Evolutionary conservation across 257 asterid genomes (phyloP).

Genomic region (Cruciata laevipes): DNA sequence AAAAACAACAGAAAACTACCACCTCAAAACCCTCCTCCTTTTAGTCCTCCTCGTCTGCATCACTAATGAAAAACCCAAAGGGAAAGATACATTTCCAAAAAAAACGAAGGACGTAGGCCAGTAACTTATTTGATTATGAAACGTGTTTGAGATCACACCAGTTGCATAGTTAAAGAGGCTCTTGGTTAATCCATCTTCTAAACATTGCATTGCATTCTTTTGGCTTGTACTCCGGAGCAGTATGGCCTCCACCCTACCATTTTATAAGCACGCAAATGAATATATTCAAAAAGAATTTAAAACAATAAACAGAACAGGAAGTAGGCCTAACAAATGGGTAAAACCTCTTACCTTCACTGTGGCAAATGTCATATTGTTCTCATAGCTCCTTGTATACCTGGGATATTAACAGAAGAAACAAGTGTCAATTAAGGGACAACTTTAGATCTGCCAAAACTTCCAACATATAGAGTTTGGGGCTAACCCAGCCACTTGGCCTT

Average conservation of each 20-base stretch:
- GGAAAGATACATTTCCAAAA: background rate
- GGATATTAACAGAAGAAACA: background rate
- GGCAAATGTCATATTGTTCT: constrained; percentile 22
- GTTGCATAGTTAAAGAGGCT: constrained; percentile 9
- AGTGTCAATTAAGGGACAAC: background rate
- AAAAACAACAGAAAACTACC: background rate
- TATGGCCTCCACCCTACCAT: constrained; percentile 17
- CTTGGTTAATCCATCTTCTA: constrained; percentile 17
- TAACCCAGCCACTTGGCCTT: constrained; percentile 10
- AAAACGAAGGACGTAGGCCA: background rate
- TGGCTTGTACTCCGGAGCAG: constrained; percentile 9
- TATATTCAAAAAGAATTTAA: background rate
- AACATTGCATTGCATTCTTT: constrained; percentile 18
- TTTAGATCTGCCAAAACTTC: background rate
- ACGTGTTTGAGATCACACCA: background rate
- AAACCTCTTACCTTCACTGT: constrained; percentile 17
- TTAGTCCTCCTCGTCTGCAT: background rate
- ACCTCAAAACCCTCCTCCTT: background rate
- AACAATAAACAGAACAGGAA: background rate
- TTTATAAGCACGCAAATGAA: background rate
- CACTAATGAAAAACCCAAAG: background rate
- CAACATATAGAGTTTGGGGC: background rate
- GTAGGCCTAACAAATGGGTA: background rate
- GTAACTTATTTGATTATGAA: background rate
- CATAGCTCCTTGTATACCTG: constrained; percentile 17